phyloP scores from a whole-genome alignment of 225 moss, liverwort and hornwort genomes.

The Asterella californica region DNA sequence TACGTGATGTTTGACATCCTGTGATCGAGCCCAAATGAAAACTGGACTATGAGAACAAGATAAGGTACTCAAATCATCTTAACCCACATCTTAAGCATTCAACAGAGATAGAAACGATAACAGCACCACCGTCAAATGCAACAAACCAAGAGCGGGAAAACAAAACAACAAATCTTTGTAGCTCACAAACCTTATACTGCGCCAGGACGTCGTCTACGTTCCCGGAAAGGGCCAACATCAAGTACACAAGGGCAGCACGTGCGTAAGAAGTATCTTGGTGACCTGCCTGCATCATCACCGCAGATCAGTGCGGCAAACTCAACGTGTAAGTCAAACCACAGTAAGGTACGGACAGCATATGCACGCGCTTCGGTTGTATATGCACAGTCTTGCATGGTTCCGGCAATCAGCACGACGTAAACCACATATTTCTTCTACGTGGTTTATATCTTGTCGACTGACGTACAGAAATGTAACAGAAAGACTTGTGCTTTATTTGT shows the following conservation, averaged over 20 bases:
- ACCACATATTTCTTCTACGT: background rate
- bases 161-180: background rate
- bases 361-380: background rate
- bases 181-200: conserved; percentile 63
- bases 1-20: conserved; percentile 79
- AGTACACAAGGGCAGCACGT: conserved; percentile 72
- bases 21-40: conserved; percentile 11
- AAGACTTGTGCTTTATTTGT: background rate
- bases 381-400: background rate
- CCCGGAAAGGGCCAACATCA: conserved; percentile 88
- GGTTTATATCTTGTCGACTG: background rate
- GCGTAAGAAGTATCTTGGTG: conserved; percentile 61
- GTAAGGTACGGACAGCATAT: background rate
- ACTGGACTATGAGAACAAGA: background rate
- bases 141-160: background rate
- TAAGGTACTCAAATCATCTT: background rate
- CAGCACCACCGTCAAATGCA: background rate
- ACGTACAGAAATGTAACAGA: background rate
- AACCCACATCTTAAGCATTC: background rate
- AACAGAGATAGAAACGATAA: background rate
- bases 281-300: conserved; percentile 72
- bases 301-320: conserved; percentile 20
- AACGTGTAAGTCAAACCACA: background rate
- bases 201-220: conserved; percentile 70
- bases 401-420: background rate